Base-by-base conservation (phyloP, 2,329 filamentous ascomycete species). In the Monosporascus cannonballus region DNA sequence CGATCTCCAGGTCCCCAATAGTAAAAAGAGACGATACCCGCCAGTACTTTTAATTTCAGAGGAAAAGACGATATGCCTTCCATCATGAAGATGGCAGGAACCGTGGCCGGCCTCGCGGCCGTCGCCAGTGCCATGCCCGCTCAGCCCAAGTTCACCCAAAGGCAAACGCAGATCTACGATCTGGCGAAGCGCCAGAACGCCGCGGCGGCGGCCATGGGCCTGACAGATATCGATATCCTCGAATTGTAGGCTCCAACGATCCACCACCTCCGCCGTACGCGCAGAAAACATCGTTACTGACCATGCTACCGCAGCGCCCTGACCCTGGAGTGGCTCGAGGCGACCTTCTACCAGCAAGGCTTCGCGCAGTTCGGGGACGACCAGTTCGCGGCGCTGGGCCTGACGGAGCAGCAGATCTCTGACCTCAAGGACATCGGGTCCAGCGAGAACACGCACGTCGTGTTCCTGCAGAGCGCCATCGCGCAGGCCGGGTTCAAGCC, bases 291-390 rank as follows among this genome's bases (percentile, higher is more conserved):
- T 59, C 58, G 51, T 55, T 60, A 51, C 54, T 58, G 60, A 61
- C 52, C 45, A 15, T 17, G 38, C 42, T 36, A 51, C 18, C 18
- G 27, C 57, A 86, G 83, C 65, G 86, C 86, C 56, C 74, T 89
- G 52, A 89, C 86, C 6, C 76, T 89, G 46, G 87, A 91, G 71
- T 84, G 87, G 71, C 84, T 90, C 62, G 87, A 90, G 72, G 77
- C 83, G 24, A 75, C 78, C 51, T 90, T 89, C 71, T 90, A 91
- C 76, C 76, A 80, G 61, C 77, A 87, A 65, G 86, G 85, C 38
- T 87, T 90, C 65, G 76, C 76, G 57, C 78, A 82, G 68, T 88
- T 90, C 72, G 76, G 81, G 25, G 76, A 80, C 41, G 68, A 76
- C 30, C 81, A 89, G 63, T 90, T 91, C 70, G 66, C 72, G 24